Conservation (phyloP, 257 asterid species). For the Salvia hispanica region DNA sequence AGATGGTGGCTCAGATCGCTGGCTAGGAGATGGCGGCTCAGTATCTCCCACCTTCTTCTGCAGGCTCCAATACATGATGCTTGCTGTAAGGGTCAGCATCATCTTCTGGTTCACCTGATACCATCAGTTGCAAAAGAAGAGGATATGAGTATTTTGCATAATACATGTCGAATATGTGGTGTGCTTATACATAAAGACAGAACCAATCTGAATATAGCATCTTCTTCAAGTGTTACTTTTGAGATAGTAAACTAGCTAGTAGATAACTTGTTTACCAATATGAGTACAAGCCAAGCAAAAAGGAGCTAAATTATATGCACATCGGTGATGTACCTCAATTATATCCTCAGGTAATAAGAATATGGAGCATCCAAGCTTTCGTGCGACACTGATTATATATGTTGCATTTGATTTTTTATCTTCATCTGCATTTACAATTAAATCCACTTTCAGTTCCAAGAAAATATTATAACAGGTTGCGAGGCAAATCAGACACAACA, state of each 20-base stretch:
- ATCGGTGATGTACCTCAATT: constrained; percentile 47
- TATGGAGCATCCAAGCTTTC: constrained; percentile 69
- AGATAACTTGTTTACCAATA: not conserved
- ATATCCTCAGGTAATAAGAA: constrained; percentile 68
- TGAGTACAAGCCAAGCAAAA: not conserved
- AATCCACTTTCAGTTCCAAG: constrained; percentile 15
- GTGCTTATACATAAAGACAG: not conserved
- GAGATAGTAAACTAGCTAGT: not conserved
- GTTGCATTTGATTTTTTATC: constrained; percentile 64
- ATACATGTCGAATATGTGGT: not conserved
- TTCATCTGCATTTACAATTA: constrained; percentile 46
- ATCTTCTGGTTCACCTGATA: constrained; percentile 82
- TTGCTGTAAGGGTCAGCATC: constrained; percentile 76
- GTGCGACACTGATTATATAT: constrained; percentile 63
- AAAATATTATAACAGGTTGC: not conserved
- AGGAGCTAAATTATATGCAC: constrained; percentile 5
- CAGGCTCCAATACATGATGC: constrained; percentile 91
- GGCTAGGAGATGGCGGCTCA: constrained; percentile 21
- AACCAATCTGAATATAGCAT: not conserved
- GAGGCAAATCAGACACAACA: not conserved
- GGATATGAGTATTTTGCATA: too few relatives aligned
- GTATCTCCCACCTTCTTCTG: constrained; percentile 44
- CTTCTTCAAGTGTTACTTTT: not conserved
- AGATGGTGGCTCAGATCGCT: constrained; percentile 31
- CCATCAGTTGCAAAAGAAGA: constrained; percentile 27